Evolutionary conservation across 2,329 filamentous ascomycete species (phyloP), one percentile per base, ranked within the genome.

Genomic region (Sporothrix phasma): DNA sequence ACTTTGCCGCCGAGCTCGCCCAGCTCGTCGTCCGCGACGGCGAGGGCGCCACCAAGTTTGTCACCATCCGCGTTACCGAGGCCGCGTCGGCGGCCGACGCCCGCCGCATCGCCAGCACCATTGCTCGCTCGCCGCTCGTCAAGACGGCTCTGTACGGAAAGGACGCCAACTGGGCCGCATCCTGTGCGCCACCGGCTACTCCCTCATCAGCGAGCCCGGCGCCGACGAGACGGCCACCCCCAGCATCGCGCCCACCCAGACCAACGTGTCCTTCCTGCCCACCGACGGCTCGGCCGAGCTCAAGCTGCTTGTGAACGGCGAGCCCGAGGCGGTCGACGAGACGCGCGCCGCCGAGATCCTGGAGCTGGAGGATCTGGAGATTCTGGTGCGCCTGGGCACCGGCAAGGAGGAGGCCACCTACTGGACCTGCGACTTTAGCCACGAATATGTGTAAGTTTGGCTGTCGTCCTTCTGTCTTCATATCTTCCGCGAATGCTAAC

Each of bases 121-220:
- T 99, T 73, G 92, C 94, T 17, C 86, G 88, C 60, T 96, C 92
- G 0, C 91, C 94, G 8, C 84, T 99, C 13, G 94, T 99, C 70
- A 99, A 99, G 81, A 99, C 94, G 0, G 94, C 94, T 0, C 81
- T 99, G 46, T 99, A 99, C 76, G 94, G 94, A 68, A 91, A 92
- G 74, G 94, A 99, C 74, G 94, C 94, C 19, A 99, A 99, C 80
- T 99, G 94, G 94, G 94, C 39, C 91, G 94, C 63, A 96, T 99
- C 67, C 82, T 97, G 31, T 97, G 94, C 74, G 93, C 94, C 0
- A 92, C 92, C 4, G 94, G 94, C 3, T 97, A 97, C 73, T 80
- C 85, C 15, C 77, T 85, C 54, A 80, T 87, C 67, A 83, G 81
- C 1, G 82, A 84, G 68, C 84, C 83, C 0, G 83, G 81, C 1